Base-by-base conservation (phyloP, 2,329 filamentous ascomycete genomes). In the Sclerotinia spermophila region DNA sequence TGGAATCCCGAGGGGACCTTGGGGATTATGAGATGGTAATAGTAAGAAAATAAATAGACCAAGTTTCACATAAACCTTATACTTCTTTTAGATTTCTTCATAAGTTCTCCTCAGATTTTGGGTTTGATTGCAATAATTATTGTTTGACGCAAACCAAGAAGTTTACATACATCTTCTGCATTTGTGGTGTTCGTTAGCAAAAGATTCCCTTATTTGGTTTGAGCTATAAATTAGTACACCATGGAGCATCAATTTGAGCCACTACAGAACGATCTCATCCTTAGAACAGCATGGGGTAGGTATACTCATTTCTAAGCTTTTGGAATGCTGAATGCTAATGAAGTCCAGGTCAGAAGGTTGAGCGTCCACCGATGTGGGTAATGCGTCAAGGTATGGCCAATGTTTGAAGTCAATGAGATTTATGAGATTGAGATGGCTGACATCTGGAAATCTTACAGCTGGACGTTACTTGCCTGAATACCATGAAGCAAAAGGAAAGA, bases 401-500 rank as follows among this genome's bases (percentile, higher is more conserved):
- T 30, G 40, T 53, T 66, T 24, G 10, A 21, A 40, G 62, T 53
- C n/a, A 15, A 24, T 59, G 17, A 53, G 45, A n/a, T 30, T n/a
- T 5, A 42, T 65, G 24, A 56, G 51, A 61, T 72, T 67, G 48
- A 53, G 51, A 30, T 30, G 24, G 62, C 62, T 53, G 24, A 40
- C 38, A 53, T 24, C 33, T 53, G 33, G 24, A 42, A 66, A 42
- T 19, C 51, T 19, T 64, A 73, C 72, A 97, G 96, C 96, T 79
- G 96, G 96, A 72, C 92, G 96, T 77, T 99, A 99, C 81, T 92
- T 99, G 33, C 96, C 95, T 74, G 96, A 99, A 82, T 99, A 99
- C 81, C 96, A 99, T 81, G 88, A 97, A 83, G 95, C 92, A 72
- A 99, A 99, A 83, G 95, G 91, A 76, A 86, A 83, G 68, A 89